Base-by-base conservation (phyloP, 2,329 filamentous ascomycete genomes). In the Arthroderma uncinatum region DNA sequence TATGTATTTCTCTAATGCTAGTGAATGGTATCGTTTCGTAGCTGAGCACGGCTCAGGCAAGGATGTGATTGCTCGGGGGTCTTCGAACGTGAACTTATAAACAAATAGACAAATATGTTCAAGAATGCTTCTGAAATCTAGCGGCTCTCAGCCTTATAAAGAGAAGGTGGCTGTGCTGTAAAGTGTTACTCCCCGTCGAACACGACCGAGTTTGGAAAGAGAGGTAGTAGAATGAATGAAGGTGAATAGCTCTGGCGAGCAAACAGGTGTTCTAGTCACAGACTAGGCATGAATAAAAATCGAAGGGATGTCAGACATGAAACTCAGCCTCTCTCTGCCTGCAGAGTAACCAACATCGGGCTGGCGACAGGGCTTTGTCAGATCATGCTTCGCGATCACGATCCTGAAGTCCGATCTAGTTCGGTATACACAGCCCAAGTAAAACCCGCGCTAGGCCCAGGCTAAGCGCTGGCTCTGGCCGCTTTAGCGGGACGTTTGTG, bases 321-420 rank as follows among this genome's bases (percentile, higher is more conserved):
- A 50, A 30, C 47, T 50, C 47, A 50, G 47, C 47, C 47, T 50
- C 47, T 42, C 39, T 50, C 47, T 34, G 47, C 47, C 47, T 50
- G 47, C 47, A 50, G 47, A 50, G 47, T n/a, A 34, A 30, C 23
- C 25, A 30, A 33, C 28, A 25, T 33, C 47, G 14, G 7, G 25
- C 47, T 25, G n/a, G 12, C 47, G 47, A 50, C 47, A 30, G 7
- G 47, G 42, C 28, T 34, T 52, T n/a, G 39, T 42, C 39, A 42
- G 39, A 42, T 42, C 39, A 42, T 23, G 39, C 39, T 42, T 16
- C 9, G 14, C 39, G 16, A 42, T 42, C 39, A 42, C 39, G 16
- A 10, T 19, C 39, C 39, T 42, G 39, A 16, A 23, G 39, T 42
- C 19, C 39, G 7, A 5, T 30, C 28, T 30, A 3, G 28, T 30